Evolutionary conservation across 306 rosid genomes (phyloP), one percentile per base, ranked within the genome.

Genomic region (Prunus armeniaca): DNA sequence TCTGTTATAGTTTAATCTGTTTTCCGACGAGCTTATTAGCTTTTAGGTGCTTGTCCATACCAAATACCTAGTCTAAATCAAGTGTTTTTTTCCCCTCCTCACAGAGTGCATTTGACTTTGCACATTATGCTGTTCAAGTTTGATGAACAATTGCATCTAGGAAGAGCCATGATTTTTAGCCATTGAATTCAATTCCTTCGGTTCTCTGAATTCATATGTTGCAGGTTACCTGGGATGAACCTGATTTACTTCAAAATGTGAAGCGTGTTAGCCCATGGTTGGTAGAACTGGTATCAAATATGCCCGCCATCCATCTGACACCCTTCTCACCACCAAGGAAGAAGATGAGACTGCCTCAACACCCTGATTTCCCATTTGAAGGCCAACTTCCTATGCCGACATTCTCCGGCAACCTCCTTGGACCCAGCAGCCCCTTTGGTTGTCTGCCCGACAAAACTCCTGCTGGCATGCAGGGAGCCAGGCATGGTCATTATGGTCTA

Each of bases 391-490:
- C 82, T 18, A 55, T 86, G 78, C 88, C 92, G 15, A 77, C 88
- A 32, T 89, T 86, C 72, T 57, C 97, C 46, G 76, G 86, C 78
- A 85, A 85, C 69, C 84, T 87, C 79, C 79, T 89, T 79, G 90
- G 90, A 61, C 79, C 88, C 51, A 71, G 83, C 84, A 87, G 84
- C 83, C 91, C 84, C 52, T 90, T 86, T 6, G 83, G 91, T 82
- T 87, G 82, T 90, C 82, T 84, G 79, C 87, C 91, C 78, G 90
- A 95, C 76, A 89, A 81, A 79, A 69, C 90, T 87, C 96, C 98
- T 95, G 97, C 98, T 90, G 96, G 99, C 99, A 96, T 96, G 99
- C 99, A 96, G 99, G 99, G 99, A 96, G 99, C 99, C 98, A 91
- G 97, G 99, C 99, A 96, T 87, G 95, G 88, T 90, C 90, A 81